Conservation (phyloP, 169 alveolate species). For the Cryptosporidium sp. region DNA sequence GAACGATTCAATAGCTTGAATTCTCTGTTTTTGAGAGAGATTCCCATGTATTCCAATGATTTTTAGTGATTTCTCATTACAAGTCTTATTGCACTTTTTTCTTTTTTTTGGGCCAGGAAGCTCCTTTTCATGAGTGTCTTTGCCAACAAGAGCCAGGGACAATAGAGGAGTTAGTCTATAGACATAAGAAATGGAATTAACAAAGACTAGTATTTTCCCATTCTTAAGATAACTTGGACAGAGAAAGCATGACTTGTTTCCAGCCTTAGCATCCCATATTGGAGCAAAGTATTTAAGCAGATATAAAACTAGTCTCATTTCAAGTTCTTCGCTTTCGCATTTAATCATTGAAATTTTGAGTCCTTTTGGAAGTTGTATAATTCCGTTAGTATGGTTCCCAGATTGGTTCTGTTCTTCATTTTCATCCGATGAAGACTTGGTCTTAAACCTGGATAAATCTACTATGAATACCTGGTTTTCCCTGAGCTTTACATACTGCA, state of each 20-base stretch:
- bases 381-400: constrained; percentile 28
- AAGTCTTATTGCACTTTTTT: constrained; percentile 19
- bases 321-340: constrained; percentile 78
- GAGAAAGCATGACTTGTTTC: not conserved
- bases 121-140: constrained; percentile 44
- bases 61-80: constrained; percentile 14
- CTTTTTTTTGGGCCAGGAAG: constrained; percentile 76
- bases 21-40: constrained; percentile 83
- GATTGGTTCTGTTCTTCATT: not conserved
- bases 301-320: constrained; percentile 79
- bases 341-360: constrained; percentile 80
- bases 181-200: constrained; percentile 84
- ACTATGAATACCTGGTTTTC: constrained; percentile 39
- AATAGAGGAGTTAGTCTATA: constrained; percentile 81
- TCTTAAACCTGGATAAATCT: constrained; percentile 62
- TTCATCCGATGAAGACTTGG: not conserved
- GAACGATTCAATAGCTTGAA: constrained; percentile 84
- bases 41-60: constrained; percentile 80
- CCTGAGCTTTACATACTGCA: constrained; percentile 57
- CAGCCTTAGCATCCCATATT: constrained; percentile 8
- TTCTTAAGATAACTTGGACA: constrained; percentile 50
- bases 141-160: constrained; percentile 29
- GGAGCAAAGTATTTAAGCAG: constrained; percentile 79
- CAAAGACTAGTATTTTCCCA: constrained; percentile 80
- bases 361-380: constrained; percentile 80